Evolutionary conservation across 2,329 filamentous ascomycete species (phyloP).

Genomic region (Pestalotiopsis sp.): DNA sequence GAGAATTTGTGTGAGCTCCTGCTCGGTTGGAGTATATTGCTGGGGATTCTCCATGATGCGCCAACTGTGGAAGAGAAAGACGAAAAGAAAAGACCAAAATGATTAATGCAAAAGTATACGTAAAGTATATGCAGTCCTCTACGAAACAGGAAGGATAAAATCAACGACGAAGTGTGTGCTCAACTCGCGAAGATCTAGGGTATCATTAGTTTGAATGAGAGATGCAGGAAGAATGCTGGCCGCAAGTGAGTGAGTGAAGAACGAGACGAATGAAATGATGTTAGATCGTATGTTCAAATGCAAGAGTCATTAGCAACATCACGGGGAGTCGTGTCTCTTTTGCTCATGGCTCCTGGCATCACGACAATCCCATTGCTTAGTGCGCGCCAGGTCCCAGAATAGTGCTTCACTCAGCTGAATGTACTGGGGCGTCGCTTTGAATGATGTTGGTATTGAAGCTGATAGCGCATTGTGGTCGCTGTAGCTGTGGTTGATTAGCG

Average conservation of each 20-base stretch:
- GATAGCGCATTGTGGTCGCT: neutral
- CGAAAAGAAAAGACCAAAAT: neutral
- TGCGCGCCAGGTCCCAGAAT: neutral
- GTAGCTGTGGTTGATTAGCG: neutral
- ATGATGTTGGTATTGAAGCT: neutral
- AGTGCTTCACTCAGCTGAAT: conserved; percentile 5
- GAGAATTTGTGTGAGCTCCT: conserved; percentile 16
- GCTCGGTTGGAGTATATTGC: conserved; percentile 12
- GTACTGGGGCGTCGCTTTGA: neutral
- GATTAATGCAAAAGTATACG: neutral
- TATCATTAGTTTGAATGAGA: neutral
- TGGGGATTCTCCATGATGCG: neutral
- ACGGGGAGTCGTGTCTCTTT: neutral
- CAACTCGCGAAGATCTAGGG: neutral
- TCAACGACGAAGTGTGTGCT: neutral
- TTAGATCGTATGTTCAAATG: neutral
- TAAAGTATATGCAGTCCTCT: neutral
- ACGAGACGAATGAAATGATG: neutral
- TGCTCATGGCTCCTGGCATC: neutral
- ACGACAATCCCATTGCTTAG: neutral
- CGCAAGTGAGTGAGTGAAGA: neutral
- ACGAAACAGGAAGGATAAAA: neutral
- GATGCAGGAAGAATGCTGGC: neutral
- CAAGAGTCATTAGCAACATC: neutral
- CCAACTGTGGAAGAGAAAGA: neutral